Base-by-base conservation (phyloP, 495 filamentous ascomycete species). In the Collariella sp. region DNA sequence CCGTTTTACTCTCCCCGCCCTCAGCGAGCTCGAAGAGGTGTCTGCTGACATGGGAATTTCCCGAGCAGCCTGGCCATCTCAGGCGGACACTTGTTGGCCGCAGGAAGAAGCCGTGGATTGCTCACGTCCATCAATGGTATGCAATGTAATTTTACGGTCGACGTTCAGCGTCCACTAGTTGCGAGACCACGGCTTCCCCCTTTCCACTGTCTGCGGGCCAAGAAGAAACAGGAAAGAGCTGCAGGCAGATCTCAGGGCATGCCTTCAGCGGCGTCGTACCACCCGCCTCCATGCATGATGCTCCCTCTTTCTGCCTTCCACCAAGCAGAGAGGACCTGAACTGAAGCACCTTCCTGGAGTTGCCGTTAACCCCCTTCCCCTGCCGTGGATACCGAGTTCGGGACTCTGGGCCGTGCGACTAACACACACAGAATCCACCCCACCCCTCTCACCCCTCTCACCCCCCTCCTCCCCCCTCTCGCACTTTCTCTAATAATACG, bases 381-480 rank as follows among this genome's bases (percentile, higher is more conserved):
- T 22, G n/a, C 13, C 12, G 1, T 31, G 23, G 2, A 24, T 55
- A 40, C 55, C 55, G 34, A 56, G 29, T 36, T 56, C 61, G 59
- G 56, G 50, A 62, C 36, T 43, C 36, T 33, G 34, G 55, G 54
- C 56, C 58, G 61, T 49, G 56, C 61, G 59, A 57, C 66, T 74
- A 73, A 71, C 72, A 67, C 70, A n/a, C n/a, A n/a, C n/a, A n/a
- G n/a, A n/a, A n/a, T n/a, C n/a, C n/a, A n/a, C n/a, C n/a, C n/a
- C n/a, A n/a, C n/a, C n/a, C 69, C 67, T 62, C 65, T 67, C 57
- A 57, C 38, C 46, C 41, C 55, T 52, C 47, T 55, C 66, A 65
- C 57, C 43, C 49, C 52, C 50, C 67, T 65, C 60, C 63, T 62
- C 70, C 67, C 70, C 66, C 49, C 42, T 61, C 61, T 67, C 46